Conservation (phyloP, 768 basidiomycete genomes). For the Amanita pseudoporphyria region DNA sequence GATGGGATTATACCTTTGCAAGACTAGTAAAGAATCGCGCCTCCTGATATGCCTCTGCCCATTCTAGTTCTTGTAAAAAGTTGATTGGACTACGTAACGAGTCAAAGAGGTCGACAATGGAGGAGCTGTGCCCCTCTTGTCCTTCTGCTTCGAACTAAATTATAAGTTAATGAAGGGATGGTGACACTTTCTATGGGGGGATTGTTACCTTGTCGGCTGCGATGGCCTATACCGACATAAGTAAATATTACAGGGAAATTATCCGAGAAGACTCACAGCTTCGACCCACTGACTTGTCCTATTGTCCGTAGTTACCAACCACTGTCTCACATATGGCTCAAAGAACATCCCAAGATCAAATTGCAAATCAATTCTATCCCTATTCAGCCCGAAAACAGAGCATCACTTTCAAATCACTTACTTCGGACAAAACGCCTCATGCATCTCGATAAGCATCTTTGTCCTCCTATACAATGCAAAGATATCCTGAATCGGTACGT, state of each 20-base stretch:
- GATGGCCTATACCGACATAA: conserved; percentile 47
- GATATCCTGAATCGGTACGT: conserved; percentile 83
- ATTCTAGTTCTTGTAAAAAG: conserved; percentile 83
- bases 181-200: background rate
- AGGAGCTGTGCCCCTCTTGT: conserved; percentile 83
- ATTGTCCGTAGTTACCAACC: conserved; percentile 80
- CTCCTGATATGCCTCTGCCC: conserved; percentile 85
- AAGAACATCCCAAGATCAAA: conserved; percentile 77
- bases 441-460: conserved; percentile 71
- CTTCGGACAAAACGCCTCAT: conserved; percentile 71
- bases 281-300: conserved; percentile 95
- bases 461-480: conserved; percentile 79
- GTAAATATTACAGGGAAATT: background rate
- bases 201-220: conserved; percentile 64
- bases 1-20: conserved; percentile 52
- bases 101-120: conserved; percentile 93
- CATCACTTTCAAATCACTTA: conserved; percentile 27
- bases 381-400: background rate
- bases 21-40: conserved; percentile 86
- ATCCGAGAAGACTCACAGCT: conserved; percentile 45
- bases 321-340: conserved; percentile 78
- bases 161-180: background rate
- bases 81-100: conserved; percentile 85
- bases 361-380: conserved; percentile 38
- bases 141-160: conserved; percentile 70